phyloP scores from a whole-genome alignment of 108 stramenopile species.

The Skeletonema costatum region DNA sequence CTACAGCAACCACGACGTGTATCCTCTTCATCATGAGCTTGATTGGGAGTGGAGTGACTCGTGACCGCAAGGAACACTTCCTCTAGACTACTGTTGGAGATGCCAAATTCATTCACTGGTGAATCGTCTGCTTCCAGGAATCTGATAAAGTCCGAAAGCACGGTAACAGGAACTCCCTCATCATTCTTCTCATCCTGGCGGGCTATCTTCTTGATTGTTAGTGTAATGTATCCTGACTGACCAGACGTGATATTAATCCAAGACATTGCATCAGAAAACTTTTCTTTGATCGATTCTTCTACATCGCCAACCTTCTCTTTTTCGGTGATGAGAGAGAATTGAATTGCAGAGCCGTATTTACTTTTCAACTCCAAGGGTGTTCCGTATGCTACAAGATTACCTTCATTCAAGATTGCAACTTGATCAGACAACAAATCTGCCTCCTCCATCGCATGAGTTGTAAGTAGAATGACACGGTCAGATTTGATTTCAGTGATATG shows the following conservation, averaged over 20 bases:
- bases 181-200: conserved; percentile 14
- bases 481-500: conserved; percentile 53
- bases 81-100: conserved; percentile 64
- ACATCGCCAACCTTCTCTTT: conserved; percentile 36
- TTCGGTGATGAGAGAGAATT: conserved; percentile 45
- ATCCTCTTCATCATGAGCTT: conserved; percentile 5
- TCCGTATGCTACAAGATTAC: conserved; percentile 57
- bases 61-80: conserved; percentile 67
- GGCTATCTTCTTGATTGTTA: conserved; percentile 43
- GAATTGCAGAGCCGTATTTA: conserved; percentile 45
- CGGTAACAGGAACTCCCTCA: conserved; percentile 44
- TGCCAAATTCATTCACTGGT: conserved; percentile 50
- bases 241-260: conserved; percentile 30
- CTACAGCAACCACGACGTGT: conserved; percentile 14
- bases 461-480: conserved; percentile 78
- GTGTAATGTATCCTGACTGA: conserved; percentile 43
- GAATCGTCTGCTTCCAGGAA: conserved; percentile 52
- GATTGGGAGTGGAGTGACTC: conserved; percentile 4
- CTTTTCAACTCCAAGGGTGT: conserved; percentile 59
- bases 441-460: conserved; percentile 97
- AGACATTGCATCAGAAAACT: conserved; percentile 20
- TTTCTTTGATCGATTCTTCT: conserved; percentile 17
- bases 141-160: conserved; percentile 39
- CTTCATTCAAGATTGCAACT: conserved; percentile 85
- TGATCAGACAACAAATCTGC: conserved; percentile 91